These are phyloP conservation scores for Fagopyrum esculentum DNA, from an alignment of 148 eudicot species.

Conservation along the genomic window DNA sequence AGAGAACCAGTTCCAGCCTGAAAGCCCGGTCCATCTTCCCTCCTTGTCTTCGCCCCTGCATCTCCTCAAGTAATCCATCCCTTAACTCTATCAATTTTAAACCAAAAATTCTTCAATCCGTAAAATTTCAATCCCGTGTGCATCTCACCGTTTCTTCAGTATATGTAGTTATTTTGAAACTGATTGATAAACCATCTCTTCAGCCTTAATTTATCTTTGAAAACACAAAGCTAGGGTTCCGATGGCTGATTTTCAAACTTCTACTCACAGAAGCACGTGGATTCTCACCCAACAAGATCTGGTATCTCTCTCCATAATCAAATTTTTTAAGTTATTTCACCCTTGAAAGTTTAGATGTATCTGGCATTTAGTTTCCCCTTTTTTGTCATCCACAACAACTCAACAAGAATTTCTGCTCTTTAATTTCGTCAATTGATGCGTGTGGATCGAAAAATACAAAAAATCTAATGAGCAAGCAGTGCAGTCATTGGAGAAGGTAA, in stretches of 20 bases:
- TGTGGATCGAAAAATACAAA: conserved; percentile 69
- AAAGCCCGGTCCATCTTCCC: too few species aligned
- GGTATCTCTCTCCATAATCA: conserved; percentile 20
- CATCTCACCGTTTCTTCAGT: too few species aligned
- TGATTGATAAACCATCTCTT: too few species aligned
- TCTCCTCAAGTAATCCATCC: too few species aligned
- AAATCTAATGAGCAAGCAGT: conserved; percentile 75
- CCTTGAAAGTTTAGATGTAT: too few species aligned
- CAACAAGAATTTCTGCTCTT: neutral
- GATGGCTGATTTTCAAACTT: conserved; percentile 89
- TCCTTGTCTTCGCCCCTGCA: too few species aligned
- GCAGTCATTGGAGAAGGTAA: conserved; percentile 73
- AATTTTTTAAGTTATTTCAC: neutral
- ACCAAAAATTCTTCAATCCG: too few species aligned
- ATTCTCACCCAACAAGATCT: conserved; percentile 74
- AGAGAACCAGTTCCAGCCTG: too few species aligned
- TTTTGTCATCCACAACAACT: neutral
- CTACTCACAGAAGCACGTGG: conserved; percentile 91
- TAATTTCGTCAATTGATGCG: conserved; percentile 3
- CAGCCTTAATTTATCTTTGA: too few species aligned
- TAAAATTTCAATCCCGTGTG: too few species aligned
- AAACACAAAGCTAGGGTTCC: neutral
- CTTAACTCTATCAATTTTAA: too few species aligned
- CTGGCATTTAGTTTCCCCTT: neutral
- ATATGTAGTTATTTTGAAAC: too few species aligned